Base-by-base conservation (phyloP, 2,329 filamentous ascomycete species). In the Ophiostoma piceae region DNA sequence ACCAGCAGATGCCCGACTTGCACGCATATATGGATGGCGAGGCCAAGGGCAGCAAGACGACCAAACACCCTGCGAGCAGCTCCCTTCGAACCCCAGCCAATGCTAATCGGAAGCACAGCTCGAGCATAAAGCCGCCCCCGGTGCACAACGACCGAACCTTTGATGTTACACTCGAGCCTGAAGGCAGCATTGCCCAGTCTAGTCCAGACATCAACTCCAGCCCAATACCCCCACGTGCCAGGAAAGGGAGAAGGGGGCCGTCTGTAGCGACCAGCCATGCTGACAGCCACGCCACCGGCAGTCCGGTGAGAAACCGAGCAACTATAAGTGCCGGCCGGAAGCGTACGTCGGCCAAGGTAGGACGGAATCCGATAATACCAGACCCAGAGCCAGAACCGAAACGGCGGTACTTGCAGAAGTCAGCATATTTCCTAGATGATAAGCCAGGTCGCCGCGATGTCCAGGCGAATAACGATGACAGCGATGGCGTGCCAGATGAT, bases 1-100 rank as follows among this genome's bases (percentile, higher is more conserved):
- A 71, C n/a, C 67, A 70, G 32, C 64, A 14, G 2, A 62, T 70
- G 14, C 62, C 71, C 2, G 71, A 71, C 7, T 60, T 72, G 43
- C 69, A 68, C 7, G 65, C 68, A 3, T 70, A 69, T 8, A 19
- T 72, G n/a, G 70, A 70, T 1, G 65, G 14, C 9, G 71, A 72
- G 35, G 66, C 69, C 8, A 32, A 29, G 9, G 3, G 57, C 22
- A 12, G n/a, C 51, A 57, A 11, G 12, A 57, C n/a, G 22, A n/a
- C 22, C 51, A 57, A 26, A 11, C 22, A 57, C 9, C 7, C 51
- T 29, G 5, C 3, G 2, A 22, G 22, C 14, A 22, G 16, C 64
- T 22, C 35, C 3, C 19, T 68, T 9, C 54, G 57, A 14, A 71
- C 70, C 26, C 70, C 70, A 1, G 70, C n/a, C 14, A 39, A 69